Base-by-base conservation (phyloP, 78 protist genomes). In the Acrasis kona region DNA sequence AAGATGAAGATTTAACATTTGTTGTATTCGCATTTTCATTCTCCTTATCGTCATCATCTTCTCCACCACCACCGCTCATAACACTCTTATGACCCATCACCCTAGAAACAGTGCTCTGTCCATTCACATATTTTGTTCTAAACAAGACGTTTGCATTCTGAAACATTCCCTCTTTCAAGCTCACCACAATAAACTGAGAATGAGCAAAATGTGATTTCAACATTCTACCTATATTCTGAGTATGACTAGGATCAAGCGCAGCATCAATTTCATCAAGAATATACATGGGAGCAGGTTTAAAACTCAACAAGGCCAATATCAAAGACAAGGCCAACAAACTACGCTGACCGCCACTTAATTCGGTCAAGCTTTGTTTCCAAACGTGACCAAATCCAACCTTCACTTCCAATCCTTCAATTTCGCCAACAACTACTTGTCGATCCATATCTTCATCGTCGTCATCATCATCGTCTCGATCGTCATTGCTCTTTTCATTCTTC, bases 241-340 rank as follows among this genome's bases (percentile, higher is more conserved):
- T 98, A 90, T 98, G 99, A 5, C 88, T 74, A 39, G 89, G 83
- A 57, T 98, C 99, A 5, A 98, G 91, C 6, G 99, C 99, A 0
- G 99, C 97, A 76, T 98, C 99, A 65, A 98, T 80, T 83, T 98
- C 99, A 81, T 98, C 99, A 10, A 98, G 85, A 36, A 98, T 98
- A 85, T 97, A 97, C 85, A 98, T 34, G 1, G 99, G 99, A 2
- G 99, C 99, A 0, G 99, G 99, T 82, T 97, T 96, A 91, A 90
- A 96, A 57, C 64, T 67, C 38, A 98, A 87, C n/a, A 97, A 83
- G 3, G 99, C 81, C 39, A 98, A 91, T 31, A 98, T 90, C 42
- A 97, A 85, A 7, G 99, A 96, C 36, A 98, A 87, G 5, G 99
- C 99, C 9, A 98, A 82, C 10, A 98, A 87, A 0, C 99, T 93